Evolutionary conservation across 2,329 filamentous ascomycete genomes (phyloP).

Genomic region (Calonectria hongkongensis): DNA sequence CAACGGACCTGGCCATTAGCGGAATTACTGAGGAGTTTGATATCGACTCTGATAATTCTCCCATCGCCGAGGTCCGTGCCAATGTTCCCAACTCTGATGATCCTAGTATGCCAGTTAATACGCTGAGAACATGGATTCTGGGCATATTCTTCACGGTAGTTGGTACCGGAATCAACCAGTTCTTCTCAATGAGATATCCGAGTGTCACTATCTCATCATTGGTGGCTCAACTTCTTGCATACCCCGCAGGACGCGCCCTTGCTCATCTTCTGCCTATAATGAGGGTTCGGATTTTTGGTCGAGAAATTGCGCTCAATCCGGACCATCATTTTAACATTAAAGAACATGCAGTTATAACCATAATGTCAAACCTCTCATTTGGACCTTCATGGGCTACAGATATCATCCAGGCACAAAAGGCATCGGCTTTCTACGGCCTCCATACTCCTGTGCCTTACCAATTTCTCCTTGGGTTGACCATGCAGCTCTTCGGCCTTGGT

Average conservation of each 20-base stretch:
- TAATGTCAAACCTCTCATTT: conserved; percentile 70
- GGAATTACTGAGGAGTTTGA: conserved; percentile 39
- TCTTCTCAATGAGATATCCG: conserved; percentile 68
- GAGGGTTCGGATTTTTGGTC: conserved; percentile 48
- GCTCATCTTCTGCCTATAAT: conserved; percentile 62
- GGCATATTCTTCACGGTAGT: conserved; percentile 67
- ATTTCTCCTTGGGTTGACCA: conserved; percentile 61
- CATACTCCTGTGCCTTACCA: conserved; percentile 61
- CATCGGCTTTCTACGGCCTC: conserved; percentile 62
- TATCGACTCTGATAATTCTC: conserved; percentile 44
- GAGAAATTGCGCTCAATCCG: conserved; percentile 59
- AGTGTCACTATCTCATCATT: conserved; percentile 66
- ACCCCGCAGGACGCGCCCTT: conserved; percentile 63
- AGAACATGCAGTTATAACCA: conserved; percentile 66
- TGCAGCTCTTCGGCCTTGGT: conserved; percentile 63
- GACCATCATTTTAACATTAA: conserved; percentile 67
- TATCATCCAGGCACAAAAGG: conserved; percentile 64
- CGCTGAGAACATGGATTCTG: conserved; percentile 66
- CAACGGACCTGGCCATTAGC: conserved; percentile 39
- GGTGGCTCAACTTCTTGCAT: conserved; percentile 66
- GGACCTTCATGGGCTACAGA: conserved; percentile 66
- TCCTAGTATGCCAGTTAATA: conserved; percentile 39
- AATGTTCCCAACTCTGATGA: conserved; percentile 29
- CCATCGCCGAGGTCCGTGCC: conserved; percentile 37
- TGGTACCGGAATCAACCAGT: conserved; percentile 68